Conservation (phyloP, 1,284 basidiomycete genomes). For the Melanopsichium pennsylvanicum region DNA sequence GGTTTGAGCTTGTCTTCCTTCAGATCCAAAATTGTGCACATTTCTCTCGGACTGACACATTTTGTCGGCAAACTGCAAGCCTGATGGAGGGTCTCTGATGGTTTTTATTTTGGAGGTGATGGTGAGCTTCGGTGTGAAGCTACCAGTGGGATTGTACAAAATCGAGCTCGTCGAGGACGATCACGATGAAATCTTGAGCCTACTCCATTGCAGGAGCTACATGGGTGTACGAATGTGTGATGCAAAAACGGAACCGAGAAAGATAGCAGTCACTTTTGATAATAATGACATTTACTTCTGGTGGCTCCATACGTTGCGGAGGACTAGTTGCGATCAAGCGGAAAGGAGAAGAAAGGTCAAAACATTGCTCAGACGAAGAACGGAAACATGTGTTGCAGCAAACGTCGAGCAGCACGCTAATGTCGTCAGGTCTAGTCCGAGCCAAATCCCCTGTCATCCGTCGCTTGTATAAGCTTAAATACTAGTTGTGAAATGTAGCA, state of each 20-base stretch:
- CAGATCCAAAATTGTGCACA: too few species aligned
- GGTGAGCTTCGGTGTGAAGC: too few species aligned
- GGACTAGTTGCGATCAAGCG: constrained; percentile 29
- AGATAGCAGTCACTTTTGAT: background rate
- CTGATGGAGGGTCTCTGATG: constrained; percentile 13
- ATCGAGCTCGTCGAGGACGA: background rate
- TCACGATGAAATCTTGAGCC: constrained; percentile 2
- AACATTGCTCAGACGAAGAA: too few species aligned
- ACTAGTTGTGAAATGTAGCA: constrained; percentile 46
- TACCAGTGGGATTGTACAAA: constrained; percentile 31
- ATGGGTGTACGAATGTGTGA: too few species aligned
- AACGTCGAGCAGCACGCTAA: background rate
- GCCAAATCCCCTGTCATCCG: too few species aligned
- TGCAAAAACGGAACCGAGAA: constrained; percentile 3
- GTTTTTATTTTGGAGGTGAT: constrained; percentile 5
- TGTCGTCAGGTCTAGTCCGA: too few species aligned
- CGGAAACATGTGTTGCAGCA: too few species aligned
- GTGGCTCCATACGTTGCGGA: constrained; percentile 60
- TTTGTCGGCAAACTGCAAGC: constrained; percentile 1
- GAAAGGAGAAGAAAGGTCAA: constrained; percentile 5
- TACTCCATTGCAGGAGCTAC: constrained; percentile 1
- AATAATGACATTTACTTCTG: constrained; percentile 38
- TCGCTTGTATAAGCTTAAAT: too few species aligned
- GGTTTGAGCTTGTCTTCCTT: too few species aligned
- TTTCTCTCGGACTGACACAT: too few species aligned